Percentiles rank a stretch among this genome's conserved stretches.
phyloP scores from a whole-genome alignment of 176 grass and related monocot species.

The Pharus latifolius region DNA sequence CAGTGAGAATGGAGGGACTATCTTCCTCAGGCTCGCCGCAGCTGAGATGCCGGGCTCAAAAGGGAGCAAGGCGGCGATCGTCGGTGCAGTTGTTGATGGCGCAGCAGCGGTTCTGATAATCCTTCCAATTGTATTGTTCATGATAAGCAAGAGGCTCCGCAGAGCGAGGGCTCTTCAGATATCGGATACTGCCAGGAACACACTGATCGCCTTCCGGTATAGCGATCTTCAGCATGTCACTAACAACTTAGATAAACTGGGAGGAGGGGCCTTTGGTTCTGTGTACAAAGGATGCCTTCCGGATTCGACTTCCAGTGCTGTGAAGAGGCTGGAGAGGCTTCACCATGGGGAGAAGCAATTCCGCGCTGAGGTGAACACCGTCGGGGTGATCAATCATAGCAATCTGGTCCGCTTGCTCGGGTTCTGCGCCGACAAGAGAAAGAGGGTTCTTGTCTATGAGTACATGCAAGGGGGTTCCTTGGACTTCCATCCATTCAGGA shows the following conservation, averaged over 20 bases:
- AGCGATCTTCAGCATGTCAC: constrained; percentile 30
- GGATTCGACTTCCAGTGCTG: constrained; percentile 7
- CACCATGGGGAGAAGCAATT: constrained; percentile 36
- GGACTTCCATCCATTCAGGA: constrained; percentile 12
- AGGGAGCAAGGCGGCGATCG: constrained; percentile 25
- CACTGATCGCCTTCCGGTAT: constrained; percentile 57
- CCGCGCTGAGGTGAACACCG: constrained; percentile 18
- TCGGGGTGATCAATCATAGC: constrained; percentile 24
- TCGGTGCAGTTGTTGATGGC: constrained; percentile 32
- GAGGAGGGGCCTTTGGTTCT: constrained; percentile 24
- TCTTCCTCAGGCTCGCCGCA: constrained; percentile 71
- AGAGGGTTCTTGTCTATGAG: constrained; percentile 31
- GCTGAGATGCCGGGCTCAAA: constrained; percentile 46
- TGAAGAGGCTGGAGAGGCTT: constrained; percentile 39
- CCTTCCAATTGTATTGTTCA: background rate
- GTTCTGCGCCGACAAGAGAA: constrained; percentile 14
- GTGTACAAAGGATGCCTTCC: constrained; percentile 23
- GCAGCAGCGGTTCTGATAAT: constrained; percentile 19
- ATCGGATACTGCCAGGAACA: constrained; percentile 33
- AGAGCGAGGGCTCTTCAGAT: constrained; percentile 27
- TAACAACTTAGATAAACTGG: constrained; percentile 26
- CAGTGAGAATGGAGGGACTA: constrained; percentile 26
- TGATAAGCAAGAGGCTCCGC: constrained; percentile 28
- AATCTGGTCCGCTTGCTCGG: constrained; percentile 12
- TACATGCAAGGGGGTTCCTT: constrained; percentile 24